phyloP scores from a whole-genome alignment of 805 yeast species.

The Yamadazyma kitorensis region DNA sequence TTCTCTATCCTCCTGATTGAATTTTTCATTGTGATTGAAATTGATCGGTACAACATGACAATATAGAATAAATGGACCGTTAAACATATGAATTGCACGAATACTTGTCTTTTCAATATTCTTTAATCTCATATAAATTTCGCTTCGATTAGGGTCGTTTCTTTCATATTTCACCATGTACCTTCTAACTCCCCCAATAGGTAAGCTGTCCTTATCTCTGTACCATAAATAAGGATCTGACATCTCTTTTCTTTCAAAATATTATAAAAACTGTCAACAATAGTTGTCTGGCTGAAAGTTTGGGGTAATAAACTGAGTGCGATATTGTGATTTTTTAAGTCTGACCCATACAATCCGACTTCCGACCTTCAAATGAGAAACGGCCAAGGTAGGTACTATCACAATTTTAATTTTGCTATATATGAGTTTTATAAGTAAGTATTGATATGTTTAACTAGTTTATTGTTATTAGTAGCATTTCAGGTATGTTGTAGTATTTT shows the following conservation, averaged over 20 bases:
- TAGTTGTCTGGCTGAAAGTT: no score
- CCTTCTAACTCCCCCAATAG: slow-evolving; percentile 38
- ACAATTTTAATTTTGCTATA: no score
- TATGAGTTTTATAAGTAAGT: no score
- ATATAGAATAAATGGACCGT: slow-evolving; percentile 43
- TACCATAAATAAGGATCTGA: slow-evolving; percentile 28
- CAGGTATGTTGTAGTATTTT: no score
- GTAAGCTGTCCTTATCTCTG: slow-evolving; percentile 31
- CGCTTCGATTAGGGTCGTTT: slow-evolving; percentile 12
- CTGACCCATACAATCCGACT: no score
- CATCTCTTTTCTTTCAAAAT: no score
- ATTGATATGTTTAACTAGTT: no score
- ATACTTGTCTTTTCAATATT: slow-evolving; percentile 36
- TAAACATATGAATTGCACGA: slow-evolving; percentile 40
- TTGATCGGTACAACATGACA: slow-evolving; percentile 41
- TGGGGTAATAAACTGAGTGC: no score
- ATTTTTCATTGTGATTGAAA: slow-evolving; percentile 24
- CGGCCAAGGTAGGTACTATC: background rate
- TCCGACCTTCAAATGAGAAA: no score
- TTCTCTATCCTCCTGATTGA: slow-evolving; percentile 25
- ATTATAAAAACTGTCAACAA: no score
- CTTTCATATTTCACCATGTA: slow-evolving; percentile 28
- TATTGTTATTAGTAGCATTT: no score
- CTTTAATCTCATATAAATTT: slow-evolving; percentile 35
- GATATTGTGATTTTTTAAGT: no score